These are phyloP conservation scores for Solanum chmielewskii DNA, from an alignment of 257 asterid genomes.

Conservation along the genomic window DNA sequence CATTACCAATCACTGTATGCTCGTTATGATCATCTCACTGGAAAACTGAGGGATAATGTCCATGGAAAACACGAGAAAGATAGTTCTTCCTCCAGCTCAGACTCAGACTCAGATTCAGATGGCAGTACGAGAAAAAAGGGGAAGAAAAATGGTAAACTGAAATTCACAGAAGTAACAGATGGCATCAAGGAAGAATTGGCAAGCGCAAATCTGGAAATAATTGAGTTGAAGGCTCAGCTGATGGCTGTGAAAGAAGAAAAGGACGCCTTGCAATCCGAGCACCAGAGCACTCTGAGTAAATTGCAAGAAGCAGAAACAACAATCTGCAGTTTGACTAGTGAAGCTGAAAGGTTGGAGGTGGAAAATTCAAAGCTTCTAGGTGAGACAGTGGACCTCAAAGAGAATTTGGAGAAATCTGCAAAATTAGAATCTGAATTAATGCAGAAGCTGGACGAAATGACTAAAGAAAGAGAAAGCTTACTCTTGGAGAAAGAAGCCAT, in stretches of 20 bases:
- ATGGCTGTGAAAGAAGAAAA: slow-evolving; percentile 34
- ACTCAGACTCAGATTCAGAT: slow-evolving; percentile 58
- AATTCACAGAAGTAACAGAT: slow-evolving; percentile 15
- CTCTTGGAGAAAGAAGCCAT: slow-evolving; percentile 30
- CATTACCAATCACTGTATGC: slow-evolving; percentile 58
- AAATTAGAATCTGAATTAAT: slow-evolving; percentile 36
- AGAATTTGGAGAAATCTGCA: slow-evolving; percentile 29
- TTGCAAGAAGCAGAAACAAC: slow-evolving; percentile 34
- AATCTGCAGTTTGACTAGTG: slow-evolving; percentile 28
- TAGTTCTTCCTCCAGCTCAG: slow-evolving; percentile 62
- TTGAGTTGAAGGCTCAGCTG: slow-evolving; percentile 43
- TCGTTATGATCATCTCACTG: slow-evolving; percentile 72
- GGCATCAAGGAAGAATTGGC: slow-evolving; percentile 38
- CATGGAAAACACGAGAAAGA: slow-evolving; percentile 29
- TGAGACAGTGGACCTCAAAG: slow-evolving; percentile 31
- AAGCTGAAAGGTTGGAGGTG: slow-evolving; percentile 24
- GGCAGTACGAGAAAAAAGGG: slow-evolving; percentile 27
- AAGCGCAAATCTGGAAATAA: slow-evolving; percentile 46
- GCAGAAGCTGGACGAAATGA: slow-evolving; percentile 37
- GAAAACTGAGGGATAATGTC: slow-evolving; percentile 47
- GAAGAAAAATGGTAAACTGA: slow-evolving; percentile 37
- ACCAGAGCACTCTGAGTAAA: slow-evolving; percentile 29
- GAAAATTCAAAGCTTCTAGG: slow-evolving; percentile 33
- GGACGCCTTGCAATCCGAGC: slow-evolving; percentile 35
- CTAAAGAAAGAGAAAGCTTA: slow-evolving; percentile 16